These are phyloP conservation scores for Pichia sp. DNA, from an alignment of 1,139 yeast genomes.

Conservation along the genomic window DNA sequence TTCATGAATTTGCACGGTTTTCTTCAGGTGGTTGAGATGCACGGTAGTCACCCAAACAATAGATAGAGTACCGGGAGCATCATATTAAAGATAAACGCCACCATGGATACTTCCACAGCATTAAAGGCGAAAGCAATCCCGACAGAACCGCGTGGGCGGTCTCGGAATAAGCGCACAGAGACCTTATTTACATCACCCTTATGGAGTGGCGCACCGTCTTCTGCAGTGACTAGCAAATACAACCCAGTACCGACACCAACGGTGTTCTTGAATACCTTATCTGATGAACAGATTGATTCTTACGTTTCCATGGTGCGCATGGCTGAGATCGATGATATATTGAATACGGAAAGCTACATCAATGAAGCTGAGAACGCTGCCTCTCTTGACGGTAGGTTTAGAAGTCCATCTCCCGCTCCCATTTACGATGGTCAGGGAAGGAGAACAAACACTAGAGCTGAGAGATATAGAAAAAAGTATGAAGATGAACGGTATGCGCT, in stretches of 20 bases:
- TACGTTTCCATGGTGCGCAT: slow-evolving; percentile 69
- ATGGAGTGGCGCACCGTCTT: no score
- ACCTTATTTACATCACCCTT: no score
- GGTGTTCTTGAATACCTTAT: slow-evolving; percentile 35
- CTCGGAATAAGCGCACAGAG: no score
- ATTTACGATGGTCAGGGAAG: slow-evolving; percentile 76
- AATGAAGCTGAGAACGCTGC: slow-evolving; percentile 5
- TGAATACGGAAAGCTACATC: slow-evolving; percentile 40
- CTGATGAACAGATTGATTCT: slow-evolving; percentile 82
- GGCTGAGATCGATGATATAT: slow-evolving; percentile 67
- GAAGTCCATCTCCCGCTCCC: slow-evolving; percentile 93
- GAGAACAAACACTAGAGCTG: slow-evolving; percentile 78
- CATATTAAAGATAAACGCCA: no score
- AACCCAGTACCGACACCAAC: slow-evolving; percentile 31
- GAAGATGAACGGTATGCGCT: slow-evolving; percentile 77
- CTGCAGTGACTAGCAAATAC: no score
- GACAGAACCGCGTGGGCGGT: no score
- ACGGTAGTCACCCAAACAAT: no score
- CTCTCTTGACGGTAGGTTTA: slow-evolving; percentile 20
- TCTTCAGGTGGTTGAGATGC: no score
- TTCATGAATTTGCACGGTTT: no score
- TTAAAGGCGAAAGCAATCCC: no score
- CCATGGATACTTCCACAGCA: no score
- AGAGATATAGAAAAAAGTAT: slow-evolving; percentile 49
- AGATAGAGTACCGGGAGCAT: no score